phyloP scores from a whole-genome alignment of 1,284 basidiomycete species.

The Leccinum solheimii region DNA sequence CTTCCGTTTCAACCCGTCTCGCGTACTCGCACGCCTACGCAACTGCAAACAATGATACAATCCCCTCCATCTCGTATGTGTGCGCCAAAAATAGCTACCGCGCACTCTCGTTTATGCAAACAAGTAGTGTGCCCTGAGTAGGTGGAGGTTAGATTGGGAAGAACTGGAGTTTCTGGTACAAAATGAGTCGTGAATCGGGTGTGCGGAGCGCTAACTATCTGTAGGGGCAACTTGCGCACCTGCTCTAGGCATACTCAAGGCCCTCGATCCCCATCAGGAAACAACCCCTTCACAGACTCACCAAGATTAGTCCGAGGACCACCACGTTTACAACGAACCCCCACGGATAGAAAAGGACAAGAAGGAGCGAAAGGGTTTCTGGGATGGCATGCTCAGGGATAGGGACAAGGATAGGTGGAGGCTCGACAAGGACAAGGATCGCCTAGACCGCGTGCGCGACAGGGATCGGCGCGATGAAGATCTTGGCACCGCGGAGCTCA shows the following conservation, averaged over 20 bases:
- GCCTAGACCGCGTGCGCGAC: slow-evolving; percentile 26
- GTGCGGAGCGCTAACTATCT: no score
- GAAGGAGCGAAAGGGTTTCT: slow-evolving; percentile 52
- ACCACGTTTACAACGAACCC: slow-evolving; percentile 30
- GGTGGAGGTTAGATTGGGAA: no score
- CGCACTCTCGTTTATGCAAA: no score
- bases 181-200: no score
- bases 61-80: no score
- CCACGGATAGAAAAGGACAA: slow-evolving; percentile 37
- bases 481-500: slow-evolving; percentile 51
- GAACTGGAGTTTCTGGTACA: no score
- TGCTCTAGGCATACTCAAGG: slow-evolving; percentile 56
- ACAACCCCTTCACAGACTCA: slow-evolving; percentile 20
- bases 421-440: slow-evolving; percentile 25
- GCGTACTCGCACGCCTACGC: no score
- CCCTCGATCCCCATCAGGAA: slow-evolving; percentile 53
- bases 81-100: no score
- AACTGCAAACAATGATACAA: no score
- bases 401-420: slow-evolving; percentile 36
- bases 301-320: slow-evolving; percentile 32
- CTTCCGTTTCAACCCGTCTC: no score
- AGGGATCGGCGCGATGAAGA: slow-evolving; percentile 41
- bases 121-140: no score
- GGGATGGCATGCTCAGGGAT: slow-evolving; percentile 45
- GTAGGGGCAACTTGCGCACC: slow-evolving; percentile 20